Evolutionary conservation across 2,329 filamentous ascomycete species (phyloP).

Genomic region (Chalara sp.): DNA sequence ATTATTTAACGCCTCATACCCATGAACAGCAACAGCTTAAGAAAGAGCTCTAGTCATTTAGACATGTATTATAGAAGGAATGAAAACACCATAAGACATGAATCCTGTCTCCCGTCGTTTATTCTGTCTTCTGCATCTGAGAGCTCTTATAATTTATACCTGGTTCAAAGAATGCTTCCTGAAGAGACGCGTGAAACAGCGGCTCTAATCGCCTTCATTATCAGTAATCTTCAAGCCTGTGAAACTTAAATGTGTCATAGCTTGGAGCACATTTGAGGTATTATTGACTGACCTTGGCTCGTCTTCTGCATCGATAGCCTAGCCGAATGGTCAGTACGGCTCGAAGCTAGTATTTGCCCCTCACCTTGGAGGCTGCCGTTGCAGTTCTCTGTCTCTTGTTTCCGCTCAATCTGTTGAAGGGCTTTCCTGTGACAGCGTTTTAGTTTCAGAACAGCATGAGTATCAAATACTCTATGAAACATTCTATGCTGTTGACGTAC

Average conservation of each 20-base stretch:
- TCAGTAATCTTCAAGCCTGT: too few relatives aligned
- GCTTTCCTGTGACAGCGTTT: background rate
- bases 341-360: background rate
- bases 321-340: background rate
- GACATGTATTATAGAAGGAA: background rate
- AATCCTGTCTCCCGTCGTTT: too few relatives aligned
- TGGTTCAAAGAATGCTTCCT: too few relatives aligned
- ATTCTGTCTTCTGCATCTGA: too few relatives aligned
- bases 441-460: too few relatives aligned
- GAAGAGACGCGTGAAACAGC: too few relatives aligned
- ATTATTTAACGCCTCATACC: background rate
- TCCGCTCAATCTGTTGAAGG: slow-evolving; percentile 6
- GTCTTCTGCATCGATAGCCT: slow-evolving; percentile 39
- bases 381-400: slow-evolving; percentile 40
- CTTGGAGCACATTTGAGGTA: too few relatives aligned
- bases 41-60: background rate
- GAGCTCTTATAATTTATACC: too few relatives aligned
- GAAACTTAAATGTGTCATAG: too few relatives aligned
- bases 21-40: background rate
- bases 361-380: slow-evolving; percentile 36
- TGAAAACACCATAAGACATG: background rate
- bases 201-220: too few relatives aligned
- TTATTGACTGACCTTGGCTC: slow-evolving; percentile 28
- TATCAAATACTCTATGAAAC: too few relatives aligned
- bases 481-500: too few relatives aligned